Base-by-base conservation (phyloP, 805 yeast genomes). In the Clavispora santaluciae region DNA sequence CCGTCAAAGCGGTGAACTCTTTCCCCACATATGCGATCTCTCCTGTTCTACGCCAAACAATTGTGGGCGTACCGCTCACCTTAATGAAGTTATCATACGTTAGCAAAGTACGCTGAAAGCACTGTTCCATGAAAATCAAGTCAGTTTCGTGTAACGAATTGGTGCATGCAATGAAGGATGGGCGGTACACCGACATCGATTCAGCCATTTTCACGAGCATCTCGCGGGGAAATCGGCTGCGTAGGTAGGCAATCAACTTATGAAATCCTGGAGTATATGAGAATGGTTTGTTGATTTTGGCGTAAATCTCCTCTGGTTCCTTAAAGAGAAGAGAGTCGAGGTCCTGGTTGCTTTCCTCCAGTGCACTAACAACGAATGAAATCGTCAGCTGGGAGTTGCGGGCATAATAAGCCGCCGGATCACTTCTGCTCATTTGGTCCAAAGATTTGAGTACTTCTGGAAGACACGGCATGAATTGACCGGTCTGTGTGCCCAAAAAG, bases 11-110 rank as follows among this genome's bases (percentile, higher is more conserved):
- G 51, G 93, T 83, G 59, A 91, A 91, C 61, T 91, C 98, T 49
- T 86, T 86, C n/a, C 95, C 95, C 3, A 90, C 95, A 45, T 90
- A 91, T 0, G 96, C 93, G 10, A 91, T 85, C 60, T 91, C 96
- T 7, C 96, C 96, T 1, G 96, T 89, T 39, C 98, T 73, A 50
- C 99, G 71, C 98, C 98, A 91, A 3, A 89, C 91, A 17, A 91
- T 76, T 0, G 96, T 89, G 2, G 98, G 98, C 0, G 97, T 91
- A 0, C 97, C 97, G 24, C 88, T 79, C 16, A 85, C 79, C 17
- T 80, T 73, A 29, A 93, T 84, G 58, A 86, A 86, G 59, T 83
- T 85, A 45, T 88, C 90, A 59, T 89, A 91, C 45, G 95, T 96
- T 33, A 91, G 66, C 26, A 91, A 66, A 0, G 98, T 89, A 34